Percentiles rank a stretch among this genome's conserved stretches.
Evolutionary conservation across 352 stramenopile species (phyloP).

Genomic region (Phytophthora sp.): DNA sequence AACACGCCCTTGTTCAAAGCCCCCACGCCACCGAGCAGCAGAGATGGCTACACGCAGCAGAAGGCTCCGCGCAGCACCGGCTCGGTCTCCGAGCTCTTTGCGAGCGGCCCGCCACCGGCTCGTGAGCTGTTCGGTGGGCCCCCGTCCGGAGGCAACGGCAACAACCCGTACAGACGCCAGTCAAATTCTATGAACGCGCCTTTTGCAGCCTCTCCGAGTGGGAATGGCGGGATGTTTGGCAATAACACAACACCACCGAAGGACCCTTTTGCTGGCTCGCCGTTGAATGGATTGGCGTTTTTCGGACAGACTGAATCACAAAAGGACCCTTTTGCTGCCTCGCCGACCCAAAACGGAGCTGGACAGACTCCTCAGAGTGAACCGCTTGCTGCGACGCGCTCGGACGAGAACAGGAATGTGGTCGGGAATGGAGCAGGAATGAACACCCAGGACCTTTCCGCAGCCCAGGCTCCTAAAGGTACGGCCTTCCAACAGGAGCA

Average conservation of each 20-base stretch:
- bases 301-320: slow-evolving; percentile 5
- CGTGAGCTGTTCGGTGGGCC: slow-evolving; percentile 28
- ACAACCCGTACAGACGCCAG: slow-evolving; percentile 30
- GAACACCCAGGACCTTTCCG: slow-evolving; percentile 25
- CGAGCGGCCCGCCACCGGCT: slow-evolving; percentile 21
- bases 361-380: slow-evolving; percentile 6
- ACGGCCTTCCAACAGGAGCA: slow-evolving; percentile 13
- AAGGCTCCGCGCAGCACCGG: slow-evolving; percentile 19
- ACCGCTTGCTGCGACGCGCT: slow-evolving; percentile 14
- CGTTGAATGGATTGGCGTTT: not conserved
- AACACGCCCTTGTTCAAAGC: too few species aligned
- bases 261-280: slow-evolving; percentile 12
- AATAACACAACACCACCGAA: slow-evolving; percentile 6
- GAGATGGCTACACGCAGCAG: slow-evolving; percentile 2
- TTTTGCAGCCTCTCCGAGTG: slow-evolving; percentile 8
- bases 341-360: not conserved
- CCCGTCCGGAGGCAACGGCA: slow-evolving; percentile 4
- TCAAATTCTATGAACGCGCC: slow-evolving; percentile 5
- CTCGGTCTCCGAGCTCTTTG: slow-evolving; percentile 29
- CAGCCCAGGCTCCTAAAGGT: slow-evolving; percentile 12
- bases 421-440: slow-evolving; percentile 9
- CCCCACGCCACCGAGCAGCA: slow-evolving; percentile 10
- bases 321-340: slow-evolving; percentile 15
- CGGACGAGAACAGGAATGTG: slow-evolving; percentile 23
- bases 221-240: slow-evolving; percentile 7